Evolutionary conservation across 2,329 filamentous ascomycete genomes (phyloP), one percentile per base, ranked within the genome.

Genomic region (Aureobasidium namibiae): DNA sequence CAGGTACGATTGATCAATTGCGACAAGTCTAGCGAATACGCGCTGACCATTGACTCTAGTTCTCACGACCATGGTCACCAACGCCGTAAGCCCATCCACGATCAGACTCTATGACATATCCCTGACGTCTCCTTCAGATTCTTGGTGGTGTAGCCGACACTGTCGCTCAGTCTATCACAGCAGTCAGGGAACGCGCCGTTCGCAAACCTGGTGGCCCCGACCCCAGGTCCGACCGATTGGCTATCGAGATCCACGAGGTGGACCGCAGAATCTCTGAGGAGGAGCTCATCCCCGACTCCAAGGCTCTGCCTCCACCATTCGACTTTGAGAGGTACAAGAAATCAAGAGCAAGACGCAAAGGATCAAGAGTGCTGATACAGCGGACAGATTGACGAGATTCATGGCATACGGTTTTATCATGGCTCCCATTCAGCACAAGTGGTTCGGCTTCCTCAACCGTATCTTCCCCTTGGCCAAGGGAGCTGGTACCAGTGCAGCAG

Each of bases 41-140:
- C 23, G 60, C 59, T 50, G 21, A 50, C 44, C 5, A 6, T 11
- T 5, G 26, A 4, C 6, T 13, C 70, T 34, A 89, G 89, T 99
- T 42, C 83, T 99, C 68, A 99, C 94, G 63, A 99, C 95, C 75
- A 99, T 99, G 92, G 90, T 96, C 70, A 96, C 92, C 72, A 99
- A 99, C 77, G 89, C 94, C 65, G 87, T 88, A 83, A 39, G 46
- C 42, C 34, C 44, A 39, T 44, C 23, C 26, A 41, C 41, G 39
- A 8, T 10, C 46, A 14, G n/a, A 36, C 18, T 16, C 48, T 14
- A 1, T 52, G 14, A 41, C 41, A 52, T 53, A 56, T n/a, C 63
- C 63, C 48, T 56, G 60, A 60, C 46, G 7, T 24, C 23, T 31
- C 26, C 9, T 24, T 10, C 64, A 85, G 82, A 76, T 97, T 60